Evolutionary conservation across 1,284 basidiomycete species (phyloP), one percentile per base, ranked within the genome.

Genomic region (Puccinia hordei): DNA sequence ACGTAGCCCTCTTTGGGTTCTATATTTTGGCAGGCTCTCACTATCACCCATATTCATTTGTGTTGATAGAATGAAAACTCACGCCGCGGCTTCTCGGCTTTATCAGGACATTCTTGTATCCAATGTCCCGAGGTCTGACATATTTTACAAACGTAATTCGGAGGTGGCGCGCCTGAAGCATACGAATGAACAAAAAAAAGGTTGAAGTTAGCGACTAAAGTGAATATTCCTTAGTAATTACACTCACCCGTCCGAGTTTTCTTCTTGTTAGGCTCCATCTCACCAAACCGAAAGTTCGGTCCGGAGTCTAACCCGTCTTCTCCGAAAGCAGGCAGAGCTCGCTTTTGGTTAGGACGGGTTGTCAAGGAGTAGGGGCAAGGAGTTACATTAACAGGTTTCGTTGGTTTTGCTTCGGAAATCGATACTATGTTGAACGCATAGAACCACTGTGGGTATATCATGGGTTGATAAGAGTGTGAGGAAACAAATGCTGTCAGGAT

Each of bases 71-170:
- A 27, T 33, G 13, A 15, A 49, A 41, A 46, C 55, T 51, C 63
- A 81, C 82, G 85, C 81, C 59, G 75, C 69, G 83, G 81, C 8
- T 83, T 82, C 8, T 65, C 77, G 5, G 59, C 55, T 78, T 73
- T 77, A 33, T 77, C 76, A 4, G 81, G 76, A 61, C 83, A 83
- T 3, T 82, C 81, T 63, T 81, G 83, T 51, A 83, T 83, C 81
- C 81, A 83, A 81, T 83, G 82, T 27, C 86, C 87, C 35, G 86
- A 83, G 33, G 88, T 89, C 77, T 90, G 89, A 84, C 93, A 95
- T 33, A 93, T 89, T 84, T 89, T 92, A 87, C 93, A 95, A n/a
- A 94, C 85, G 84, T 95, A 95, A 51, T 90, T 89, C 82, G 93
- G 92, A 35, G 92, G 91, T 10, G 79, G 79, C n/a, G 27, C 63